Base-by-base conservation (phyloP, 352 stramenopile genomes). In the Phytophthora syringae region DNA sequence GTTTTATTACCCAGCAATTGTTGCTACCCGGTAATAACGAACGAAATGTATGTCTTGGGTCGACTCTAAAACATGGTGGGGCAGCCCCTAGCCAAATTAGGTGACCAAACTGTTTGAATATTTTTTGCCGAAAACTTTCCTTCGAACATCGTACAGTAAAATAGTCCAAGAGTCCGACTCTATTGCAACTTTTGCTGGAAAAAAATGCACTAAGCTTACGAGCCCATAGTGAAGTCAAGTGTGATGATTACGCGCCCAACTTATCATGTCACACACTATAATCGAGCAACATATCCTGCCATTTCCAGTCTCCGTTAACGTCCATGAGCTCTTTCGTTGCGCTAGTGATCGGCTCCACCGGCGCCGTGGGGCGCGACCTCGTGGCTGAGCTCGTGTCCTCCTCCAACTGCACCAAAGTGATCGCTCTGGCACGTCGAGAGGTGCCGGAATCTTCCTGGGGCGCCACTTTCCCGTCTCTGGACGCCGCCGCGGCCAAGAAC, bases 291-390 rank as follows among this genome's bases (percentile, higher is more conserved):
- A 3, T 40, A 9, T 13, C 2, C 2, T 21, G 36, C 20, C 36
- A 42, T 42, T 42, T 20, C 20, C 36, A 42, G 36, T 40, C 32
- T 40, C 34, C 34, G 12, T 18, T 40, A 2, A 40, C 34, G 9
- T 18, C 12, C 9, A 7, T 6, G 12, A 40, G 34, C 34, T 61
- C 69, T 24, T 92, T 88, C 67, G 78, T 84, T 10, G 82, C 84
- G n/a, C 61, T 92, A 18, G 86, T 94, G 43, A 79, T 91, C 51
- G 86, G 86, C 22, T 83, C 80, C 13, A 94, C 86, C 11, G 86
- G 86, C 32, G 82, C 86, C 24, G 82, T 94, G 10, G 86, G 83
- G 10, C 81, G 86, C 25, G 86, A 94, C 20, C 60, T 94, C 18
- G 79, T 94, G 11, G 78, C 80, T 3, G 75, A 91, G 49, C 73